Percentiles rank a stretch among this genome's conserved stretches.
Conservation (phyloP, 331 rosid genomes). For the Erythrophleum ivorense region DNA sequence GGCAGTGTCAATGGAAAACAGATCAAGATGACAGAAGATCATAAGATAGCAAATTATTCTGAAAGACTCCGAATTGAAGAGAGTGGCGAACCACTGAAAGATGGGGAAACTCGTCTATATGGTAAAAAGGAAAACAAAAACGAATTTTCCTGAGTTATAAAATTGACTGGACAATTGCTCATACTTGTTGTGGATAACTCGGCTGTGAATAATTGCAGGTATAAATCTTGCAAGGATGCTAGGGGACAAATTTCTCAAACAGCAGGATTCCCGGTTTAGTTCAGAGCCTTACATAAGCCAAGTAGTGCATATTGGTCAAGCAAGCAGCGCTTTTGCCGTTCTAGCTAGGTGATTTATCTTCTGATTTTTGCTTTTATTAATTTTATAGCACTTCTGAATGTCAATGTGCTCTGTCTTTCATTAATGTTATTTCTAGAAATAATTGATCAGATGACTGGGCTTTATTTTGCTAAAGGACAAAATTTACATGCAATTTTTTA, state of each 20-base stretch:
- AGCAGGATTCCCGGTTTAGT: slow-evolving; percentile 95
- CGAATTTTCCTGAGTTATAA: slow-evolving; percentile 21
- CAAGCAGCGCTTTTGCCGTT: slow-evolving; percentile 70
- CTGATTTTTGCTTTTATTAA: slow-evolving; percentile 29
- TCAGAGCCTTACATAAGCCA: slow-evolving; percentile 85
- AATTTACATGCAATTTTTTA: background rate
- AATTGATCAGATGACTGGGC: slow-evolving; percentile 14
- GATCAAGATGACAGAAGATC: slow-evolving; percentile 90
- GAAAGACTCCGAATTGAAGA: slow-evolving; percentile 82
- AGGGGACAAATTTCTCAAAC: slow-evolving; percentile 96
- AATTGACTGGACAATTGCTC: slow-evolving; percentile 35
- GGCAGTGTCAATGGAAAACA: slow-evolving; percentile 79
- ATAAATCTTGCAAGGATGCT: slow-evolving; percentile 97
- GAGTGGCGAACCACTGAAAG: slow-evolving; percentile 84
- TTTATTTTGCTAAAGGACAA: slow-evolving; percentile 19
- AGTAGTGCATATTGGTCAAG: slow-evolving; percentile 65
- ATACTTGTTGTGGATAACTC: slow-evolving; percentile 22
- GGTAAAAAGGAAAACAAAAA: slow-evolving; percentile 53
- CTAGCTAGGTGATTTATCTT: slow-evolving; percentile 79
- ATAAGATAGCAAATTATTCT: slow-evolving; percentile 67
- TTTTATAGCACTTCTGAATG: slow-evolving; percentile 21
- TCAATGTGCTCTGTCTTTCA: slow-evolving; percentile 1
- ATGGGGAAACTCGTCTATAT: slow-evolving; percentile 87
- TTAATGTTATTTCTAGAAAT: slow-evolving; percentile 18
- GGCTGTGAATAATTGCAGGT: slow-evolving; percentile 55